These are phyloP conservation scores for Cryptosporidium ryanae DNA, from an alignment of 169 alveolate genomes.

Conservation along the genomic window DNA sequence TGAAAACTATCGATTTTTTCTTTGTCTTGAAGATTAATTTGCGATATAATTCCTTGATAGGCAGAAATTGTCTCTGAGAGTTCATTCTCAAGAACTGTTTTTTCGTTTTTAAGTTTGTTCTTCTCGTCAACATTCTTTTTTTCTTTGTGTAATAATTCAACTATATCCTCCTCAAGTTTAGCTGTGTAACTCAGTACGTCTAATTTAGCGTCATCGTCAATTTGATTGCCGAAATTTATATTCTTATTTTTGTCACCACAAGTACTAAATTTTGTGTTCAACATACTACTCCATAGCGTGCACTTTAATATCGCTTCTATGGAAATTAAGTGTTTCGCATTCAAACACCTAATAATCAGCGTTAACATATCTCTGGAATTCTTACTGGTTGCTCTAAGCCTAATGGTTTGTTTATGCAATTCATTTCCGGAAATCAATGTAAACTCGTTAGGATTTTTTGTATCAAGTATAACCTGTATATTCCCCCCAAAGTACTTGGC, in stretches of 20 bases:
- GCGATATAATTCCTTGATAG: conserved; percentile 46
- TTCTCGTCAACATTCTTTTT: conserved; percentile 21
- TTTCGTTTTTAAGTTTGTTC: conserved; percentile 10
- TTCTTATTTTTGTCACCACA: background rate
- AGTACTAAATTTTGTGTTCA: background rate
- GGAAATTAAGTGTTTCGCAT: conserved; percentile 8
- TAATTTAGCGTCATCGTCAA: background rate
- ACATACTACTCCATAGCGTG: background rate
- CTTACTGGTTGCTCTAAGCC: conserved; percentile 34
- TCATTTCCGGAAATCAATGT: conserved; percentile 49
- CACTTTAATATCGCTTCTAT: conserved; percentile 36
- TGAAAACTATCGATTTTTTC: background rate
- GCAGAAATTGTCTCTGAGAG: conserved; percentile 65
- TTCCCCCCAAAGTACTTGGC: conserved; percentile 73
- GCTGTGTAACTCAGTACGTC: conserved; percentile 22
- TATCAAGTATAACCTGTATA: conserved; percentile 8
- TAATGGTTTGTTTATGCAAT: conserved; percentile 36
- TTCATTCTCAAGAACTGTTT: conserved; percentile 34
- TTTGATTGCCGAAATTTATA: background rate
- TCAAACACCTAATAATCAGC: conserved; percentile 53
- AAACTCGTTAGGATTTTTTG: background rate
- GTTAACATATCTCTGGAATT: conserved; percentile 56
- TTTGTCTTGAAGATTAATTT: conserved; percentile 1
- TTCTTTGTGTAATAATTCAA: background rate
- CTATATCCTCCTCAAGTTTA: conserved; percentile 24